Evolutionary conservation across 2,329 filamentous ascomycete species (phyloP).

Genomic region (Pestalotiopsis fici): DNA sequence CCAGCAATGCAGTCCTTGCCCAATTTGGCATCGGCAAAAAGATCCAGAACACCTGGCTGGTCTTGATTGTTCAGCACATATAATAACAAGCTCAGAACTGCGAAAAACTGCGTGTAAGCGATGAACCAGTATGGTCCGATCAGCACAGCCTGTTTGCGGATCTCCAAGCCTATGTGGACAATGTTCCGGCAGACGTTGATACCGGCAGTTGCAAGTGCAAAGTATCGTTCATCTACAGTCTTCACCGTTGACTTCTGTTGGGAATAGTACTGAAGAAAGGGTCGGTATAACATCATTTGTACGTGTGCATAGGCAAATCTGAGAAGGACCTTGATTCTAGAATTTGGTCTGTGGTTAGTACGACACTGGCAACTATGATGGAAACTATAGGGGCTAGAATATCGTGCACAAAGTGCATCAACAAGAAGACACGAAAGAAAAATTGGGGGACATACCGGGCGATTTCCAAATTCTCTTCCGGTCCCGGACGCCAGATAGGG

Average conservation of each 20-base stretch:
- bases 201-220: constrained; percentile 65
- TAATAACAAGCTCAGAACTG: constrained; percentile 73
- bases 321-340: constrained; percentile 66
- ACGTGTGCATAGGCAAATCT: constrained; percentile 76
- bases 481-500: constrained; percentile 71
- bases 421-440: too few species aligned
- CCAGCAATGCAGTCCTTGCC: constrained; percentile 13
- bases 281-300: constrained; percentile 76
- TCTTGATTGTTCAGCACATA: constrained; percentile 77
- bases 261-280: constrained; percentile 78
- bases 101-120: constrained; percentile 78
- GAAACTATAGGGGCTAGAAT: too few species aligned
- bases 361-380: too few species aligned
- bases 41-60: constrained; percentile 69
- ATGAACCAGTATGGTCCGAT: constrained; percentile 82
- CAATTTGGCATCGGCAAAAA: constrained; percentile 72
- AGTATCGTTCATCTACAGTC: constrained; percentile 68
- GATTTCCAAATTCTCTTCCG: constrained; percentile 70
- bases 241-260: constrained; percentile 52
- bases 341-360: too few species aligned
- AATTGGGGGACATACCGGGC: constrained; percentile 58
- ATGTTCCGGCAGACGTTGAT: constrained; percentile 67
- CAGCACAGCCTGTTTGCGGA: constrained; percentile 68
- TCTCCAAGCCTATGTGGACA: constrained; percentile 76
- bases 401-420: too few species aligned